These are phyloP conservation scores for Fagus crenata DNA, from an alignment of 306 rosid species.

Conservation along the genomic window DNA sequence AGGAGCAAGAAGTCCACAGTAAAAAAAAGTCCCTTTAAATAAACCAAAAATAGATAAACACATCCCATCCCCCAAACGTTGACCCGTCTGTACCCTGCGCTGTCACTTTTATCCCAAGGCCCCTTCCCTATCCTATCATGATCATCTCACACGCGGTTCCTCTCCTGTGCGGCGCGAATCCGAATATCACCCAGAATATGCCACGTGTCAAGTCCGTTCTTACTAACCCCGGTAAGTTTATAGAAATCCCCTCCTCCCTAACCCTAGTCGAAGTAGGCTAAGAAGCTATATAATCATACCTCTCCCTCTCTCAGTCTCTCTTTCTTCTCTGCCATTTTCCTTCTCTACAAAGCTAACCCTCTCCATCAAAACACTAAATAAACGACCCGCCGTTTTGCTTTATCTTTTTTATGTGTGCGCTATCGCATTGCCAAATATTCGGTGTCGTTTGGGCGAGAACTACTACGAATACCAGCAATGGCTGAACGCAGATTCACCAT, in stretches of 20 bases:
- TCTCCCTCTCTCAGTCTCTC: not conserved
- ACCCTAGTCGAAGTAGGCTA: slow-evolving; percentile 42
- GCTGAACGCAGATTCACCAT: slow-evolving; percentile 60
- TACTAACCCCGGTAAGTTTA: slow-evolving; percentile 25
- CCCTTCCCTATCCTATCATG: no score
- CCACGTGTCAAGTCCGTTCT: slow-evolving; percentile 44
- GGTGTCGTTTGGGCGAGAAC: not conserved
- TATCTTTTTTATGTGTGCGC: slow-evolving; percentile 29
- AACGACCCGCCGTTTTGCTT: not conserved
- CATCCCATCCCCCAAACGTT: no score
- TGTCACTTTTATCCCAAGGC: no score
- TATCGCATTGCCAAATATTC: not conserved
- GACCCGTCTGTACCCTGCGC: no score
- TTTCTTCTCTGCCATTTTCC: not conserved
- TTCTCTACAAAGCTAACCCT: not conserved
- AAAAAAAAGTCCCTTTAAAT: no score
- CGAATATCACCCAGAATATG: not conserved
- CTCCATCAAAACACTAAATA: not conserved
- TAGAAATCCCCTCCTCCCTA: slow-evolving; percentile 27
- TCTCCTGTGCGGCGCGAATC: slow-evolving; percentile 33
- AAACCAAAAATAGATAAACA: no score
- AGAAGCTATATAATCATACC: slow-evolving; percentile 36
- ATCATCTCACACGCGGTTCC: no score
- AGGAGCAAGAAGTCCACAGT: no score
- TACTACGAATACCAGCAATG: slow-evolving; percentile 36